Percentiles rank a stretch among this genome's conserved stretches.
Evolutionary conservation across 164 flowering plant species (phyloP).

Genomic region (Annona squamosa): DNA sequence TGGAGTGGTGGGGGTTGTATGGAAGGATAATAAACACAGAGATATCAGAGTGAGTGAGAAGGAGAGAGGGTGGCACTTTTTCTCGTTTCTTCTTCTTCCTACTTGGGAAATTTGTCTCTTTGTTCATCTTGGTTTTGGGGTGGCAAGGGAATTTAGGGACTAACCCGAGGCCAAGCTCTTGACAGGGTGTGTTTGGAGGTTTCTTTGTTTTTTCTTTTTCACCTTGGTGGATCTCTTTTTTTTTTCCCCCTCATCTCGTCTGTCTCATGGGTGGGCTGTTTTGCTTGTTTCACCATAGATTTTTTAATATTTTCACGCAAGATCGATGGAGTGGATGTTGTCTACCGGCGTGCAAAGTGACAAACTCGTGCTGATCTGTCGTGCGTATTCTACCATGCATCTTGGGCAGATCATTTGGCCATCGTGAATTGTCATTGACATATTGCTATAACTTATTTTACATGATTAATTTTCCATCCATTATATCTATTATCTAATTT

Average conservation of each 20-base stretch:
- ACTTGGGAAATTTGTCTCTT: conserved; percentile 14
- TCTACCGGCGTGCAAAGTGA: too few species aligned
- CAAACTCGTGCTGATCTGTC: too few species aligned
- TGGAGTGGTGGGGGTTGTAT: background rate
- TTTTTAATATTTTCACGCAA: too few species aligned
- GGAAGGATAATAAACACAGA: background rate
- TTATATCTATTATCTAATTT: too few species aligned
- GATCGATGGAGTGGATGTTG: too few species aligned
- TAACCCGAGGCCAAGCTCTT: conserved; percentile 4
- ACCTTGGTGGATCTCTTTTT: background rate
- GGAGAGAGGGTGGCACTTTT: conserved; percentile 3
- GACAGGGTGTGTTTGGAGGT: conserved; percentile 20
- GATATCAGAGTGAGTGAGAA: background rate
- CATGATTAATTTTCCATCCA: too few species aligned
- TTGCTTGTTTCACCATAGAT: background rate
- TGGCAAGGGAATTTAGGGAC: conserved; percentile 16
- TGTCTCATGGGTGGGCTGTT: conserved; percentile 16
- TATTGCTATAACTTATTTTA: too few species aligned
- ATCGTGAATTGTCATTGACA: too few species aligned
- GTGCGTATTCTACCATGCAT: too few species aligned
- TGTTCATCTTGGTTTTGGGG: conserved; percentile 13
- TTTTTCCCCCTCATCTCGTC: background rate
- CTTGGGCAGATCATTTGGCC: too few species aligned
- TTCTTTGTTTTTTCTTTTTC: conserved; percentile 11
- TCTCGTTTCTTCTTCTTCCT: background rate